These are phyloP conservation scores for Euryodendron excelsum DNA, from an alignment of 148 eudicot genomes.

Conservation along the genomic window DNA sequence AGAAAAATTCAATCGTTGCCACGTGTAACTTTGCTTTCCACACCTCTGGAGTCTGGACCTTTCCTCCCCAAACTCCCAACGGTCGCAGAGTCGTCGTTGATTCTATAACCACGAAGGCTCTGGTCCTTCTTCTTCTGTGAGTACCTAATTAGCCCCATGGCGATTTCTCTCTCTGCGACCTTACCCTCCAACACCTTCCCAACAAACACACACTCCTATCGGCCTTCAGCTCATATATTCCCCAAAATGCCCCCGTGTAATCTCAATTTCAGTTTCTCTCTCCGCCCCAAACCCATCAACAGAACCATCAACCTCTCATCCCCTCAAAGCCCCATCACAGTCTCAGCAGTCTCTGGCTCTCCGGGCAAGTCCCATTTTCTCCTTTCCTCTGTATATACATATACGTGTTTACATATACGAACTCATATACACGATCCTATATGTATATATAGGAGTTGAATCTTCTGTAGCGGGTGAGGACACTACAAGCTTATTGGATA, in stretches of 20 bases:
- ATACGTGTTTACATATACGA: not conserved
- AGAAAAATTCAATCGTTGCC: not conserved
- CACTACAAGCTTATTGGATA: conserved; percentile 43
- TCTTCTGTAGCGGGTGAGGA: conserved; percentile 27
- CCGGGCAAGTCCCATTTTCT: conserved; percentile 11
- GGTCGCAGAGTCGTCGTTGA: not conserved
- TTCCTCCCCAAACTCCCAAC: not conserved
- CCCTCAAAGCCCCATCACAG: not conserved
- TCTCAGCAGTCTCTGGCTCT: conserved; percentile 6
- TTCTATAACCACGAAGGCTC: too few relatives aligned
- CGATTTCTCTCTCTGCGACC: conserved; percentile 9
- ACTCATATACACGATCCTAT: too few relatives aligned
- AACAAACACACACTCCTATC: not conserved
- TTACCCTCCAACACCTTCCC: conserved; percentile 1
- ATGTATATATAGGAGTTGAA: conserved; percentile 22
- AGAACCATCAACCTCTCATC: conserved; percentile 9
- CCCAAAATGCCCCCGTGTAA: not conserved
- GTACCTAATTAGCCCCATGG: not conserved
- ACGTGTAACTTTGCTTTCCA: conserved; percentile 14
- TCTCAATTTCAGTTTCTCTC: conserved; percentile 1
- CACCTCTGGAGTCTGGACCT: not conserved
- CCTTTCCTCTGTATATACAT: not conserved
- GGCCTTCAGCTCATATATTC: not conserved
- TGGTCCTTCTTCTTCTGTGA: not conserved
- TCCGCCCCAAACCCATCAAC: not conserved